These are phyloP conservation scores for Sporobolomyces pararoseus DNA, from an alignment of 768 basidiomycete species.

Conservation along the genomic window DNA sequence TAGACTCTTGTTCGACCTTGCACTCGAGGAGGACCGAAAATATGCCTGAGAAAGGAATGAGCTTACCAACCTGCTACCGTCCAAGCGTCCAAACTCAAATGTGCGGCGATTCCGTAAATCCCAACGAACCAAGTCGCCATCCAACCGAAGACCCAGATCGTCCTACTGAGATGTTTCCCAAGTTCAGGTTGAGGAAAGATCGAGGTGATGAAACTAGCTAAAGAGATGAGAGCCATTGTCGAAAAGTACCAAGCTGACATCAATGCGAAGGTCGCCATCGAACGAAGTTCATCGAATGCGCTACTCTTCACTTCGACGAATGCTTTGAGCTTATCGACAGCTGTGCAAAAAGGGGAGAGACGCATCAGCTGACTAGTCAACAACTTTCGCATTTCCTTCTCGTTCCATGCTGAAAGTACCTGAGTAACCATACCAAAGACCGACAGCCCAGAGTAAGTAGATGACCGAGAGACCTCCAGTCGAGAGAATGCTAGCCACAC, in stretches of 20 bases:
- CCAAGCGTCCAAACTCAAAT: slow-evolving; percentile 11
- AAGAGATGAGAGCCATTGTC: neutral
- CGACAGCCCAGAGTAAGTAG: slow-evolving; percentile 2
- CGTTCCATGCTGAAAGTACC: too few species aligned
- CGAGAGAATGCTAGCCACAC: neutral
- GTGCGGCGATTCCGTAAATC: slow-evolving; percentile 11
- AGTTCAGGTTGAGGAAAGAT: slow-evolving; percentile 21
- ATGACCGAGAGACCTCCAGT: neutral
- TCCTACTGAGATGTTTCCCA: slow-evolving; percentile 14
- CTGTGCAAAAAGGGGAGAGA: neutral
- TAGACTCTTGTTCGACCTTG: too few species aligned
- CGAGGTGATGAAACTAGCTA: slow-evolving; percentile 1
- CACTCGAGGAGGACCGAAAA: neutral
- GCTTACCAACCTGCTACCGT: neutral
- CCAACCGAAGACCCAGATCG: slow-evolving; percentile 26
- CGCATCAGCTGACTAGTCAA: too few species aligned
- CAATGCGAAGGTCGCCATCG: neutral
- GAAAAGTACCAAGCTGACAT: slow-evolving; percentile 15
- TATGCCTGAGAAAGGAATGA: too few species aligned
- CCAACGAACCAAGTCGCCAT: slow-evolving; percentile 17
- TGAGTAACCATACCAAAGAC: neutral
- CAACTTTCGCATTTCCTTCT: too few species aligned
- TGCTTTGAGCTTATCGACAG: neutral
- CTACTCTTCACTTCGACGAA: neutral
- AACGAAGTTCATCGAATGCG: neutral